A percentile compares a stretch with the other conserved stretches of the same genome.
Evolutionary conservation across 805 yeast species (phyloP).

Genomic region (Ogataea populi-albae): DNA sequence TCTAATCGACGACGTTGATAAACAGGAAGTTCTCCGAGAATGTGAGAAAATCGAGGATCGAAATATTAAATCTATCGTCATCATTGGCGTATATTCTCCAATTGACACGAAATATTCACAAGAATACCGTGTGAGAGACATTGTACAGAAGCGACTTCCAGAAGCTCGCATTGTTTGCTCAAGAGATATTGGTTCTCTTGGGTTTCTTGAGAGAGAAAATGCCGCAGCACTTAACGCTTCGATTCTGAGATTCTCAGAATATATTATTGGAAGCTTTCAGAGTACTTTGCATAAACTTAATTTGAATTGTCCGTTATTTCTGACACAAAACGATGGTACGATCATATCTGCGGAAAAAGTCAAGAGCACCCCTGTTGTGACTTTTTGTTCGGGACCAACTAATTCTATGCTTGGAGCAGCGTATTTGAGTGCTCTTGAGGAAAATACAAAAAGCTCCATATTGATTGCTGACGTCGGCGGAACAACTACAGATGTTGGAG

Average conservation of each 20-base stretch:
- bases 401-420: conserved; percentile 47
- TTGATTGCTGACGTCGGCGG: conserved; percentile 45
- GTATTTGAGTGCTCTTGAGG: conserved; percentile 34
- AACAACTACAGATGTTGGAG: conserved; percentile 47
- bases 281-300: conserved; percentile 34
- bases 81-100: conserved; percentile 40
- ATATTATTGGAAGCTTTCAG: conserved; percentile 37
- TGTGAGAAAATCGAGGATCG: conserved; percentile 27
- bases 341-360: conserved; percentile 39
- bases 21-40: conserved; percentile 14
- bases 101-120: conserved; percentile 33
- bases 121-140: conserved; percentile 33
- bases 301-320: conserved; percentile 35
- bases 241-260: conserved; percentile 39
- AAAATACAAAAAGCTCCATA: conserved; percentile 27
- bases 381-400: conserved; percentile 48
- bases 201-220: conserved; percentile 44
- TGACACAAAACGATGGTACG: conserved; percentile 49
- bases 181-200: conserved; percentile 39
- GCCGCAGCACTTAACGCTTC: conserved; percentile 46
- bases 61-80: conserved; percentile 37
- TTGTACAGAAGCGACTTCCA: conserved; percentile 33
- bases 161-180: conserved; percentile 36
- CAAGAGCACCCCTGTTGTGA: conserved; percentile 37
- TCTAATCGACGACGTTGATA: conserved; percentile 33